Evolutionary conservation across 129 eudicot species (phyloP).

Genomic region (Smallanthus sonchifolius): DNA sequence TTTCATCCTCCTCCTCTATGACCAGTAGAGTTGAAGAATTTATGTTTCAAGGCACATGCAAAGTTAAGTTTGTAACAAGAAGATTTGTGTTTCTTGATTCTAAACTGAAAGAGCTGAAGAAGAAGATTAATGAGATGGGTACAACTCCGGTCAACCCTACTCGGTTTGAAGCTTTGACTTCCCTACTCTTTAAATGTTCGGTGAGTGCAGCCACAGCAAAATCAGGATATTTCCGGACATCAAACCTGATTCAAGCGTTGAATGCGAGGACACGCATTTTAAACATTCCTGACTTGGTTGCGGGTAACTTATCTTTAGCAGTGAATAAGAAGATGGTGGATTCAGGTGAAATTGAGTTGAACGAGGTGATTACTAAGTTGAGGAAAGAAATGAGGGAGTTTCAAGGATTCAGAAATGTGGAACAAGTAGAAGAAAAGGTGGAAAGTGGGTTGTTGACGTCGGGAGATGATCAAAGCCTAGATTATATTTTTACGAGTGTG

Average conservation of each 20-base stretch:
- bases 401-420: neutral
- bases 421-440: neutral
- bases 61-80: no score
- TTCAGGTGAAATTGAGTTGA: neutral
- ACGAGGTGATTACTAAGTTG: neutral
- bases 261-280: neutral
- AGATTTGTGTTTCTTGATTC: no score
- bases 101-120: no score
- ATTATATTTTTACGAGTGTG: neutral
- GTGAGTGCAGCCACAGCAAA: neutral
- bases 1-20: neutral
- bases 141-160: no score
- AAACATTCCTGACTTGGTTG: neutral
- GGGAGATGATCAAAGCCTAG: neutral
- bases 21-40: neutral
- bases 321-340: neutral
- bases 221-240: neutral
- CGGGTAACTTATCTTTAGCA: neutral
- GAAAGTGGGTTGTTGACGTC: neutral
- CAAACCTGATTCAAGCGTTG: neutral
- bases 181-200: neutral
- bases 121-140: no score
- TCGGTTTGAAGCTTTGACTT: no score
- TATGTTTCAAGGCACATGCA: no score
- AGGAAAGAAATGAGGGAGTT: neutral